phyloP scores from a whole-genome alignment of 306 rosid species.

The Benincasa hispida region DNA sequence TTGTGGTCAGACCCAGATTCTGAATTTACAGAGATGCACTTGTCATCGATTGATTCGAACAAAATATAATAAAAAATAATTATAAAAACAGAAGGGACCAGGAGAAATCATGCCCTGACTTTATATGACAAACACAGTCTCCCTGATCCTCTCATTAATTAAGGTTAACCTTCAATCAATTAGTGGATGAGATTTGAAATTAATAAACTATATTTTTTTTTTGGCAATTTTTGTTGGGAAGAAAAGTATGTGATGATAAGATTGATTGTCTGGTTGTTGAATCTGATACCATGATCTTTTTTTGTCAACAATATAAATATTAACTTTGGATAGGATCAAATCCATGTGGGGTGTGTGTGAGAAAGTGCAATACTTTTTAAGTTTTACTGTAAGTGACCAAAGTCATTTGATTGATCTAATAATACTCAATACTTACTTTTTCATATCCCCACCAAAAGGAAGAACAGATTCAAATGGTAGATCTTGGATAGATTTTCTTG shows the following conservation, averaged over 20 bases:
- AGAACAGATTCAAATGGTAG: neutral
- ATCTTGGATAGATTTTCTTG: neutral
- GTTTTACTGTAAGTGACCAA: neutral
- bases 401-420: neutral
- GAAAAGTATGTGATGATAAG: neutral
- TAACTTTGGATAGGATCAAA: neutral
- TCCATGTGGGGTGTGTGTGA: neutral
- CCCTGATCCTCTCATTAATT: neutral
- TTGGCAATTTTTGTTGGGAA: neutral
- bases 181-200: neutral
- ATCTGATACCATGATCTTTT: neutral
- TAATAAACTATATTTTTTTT: neutral
- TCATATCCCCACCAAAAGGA: neutral
- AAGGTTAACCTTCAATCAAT: neutral
- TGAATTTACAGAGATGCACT: slow-evolving; percentile 5
- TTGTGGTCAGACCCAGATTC: slow-evolving; percentile 5
- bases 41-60: neutral
- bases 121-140: neutral
- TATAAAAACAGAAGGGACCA: neutral
- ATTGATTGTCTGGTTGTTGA: neutral
- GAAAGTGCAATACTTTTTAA: neutral
- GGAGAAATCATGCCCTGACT: neutral
- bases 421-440: neutral
- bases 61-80: neutral
- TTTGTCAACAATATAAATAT: neutral